Conservation (phyloP, 257 asterid genomes). For the Gentiana straminea region DNA sequence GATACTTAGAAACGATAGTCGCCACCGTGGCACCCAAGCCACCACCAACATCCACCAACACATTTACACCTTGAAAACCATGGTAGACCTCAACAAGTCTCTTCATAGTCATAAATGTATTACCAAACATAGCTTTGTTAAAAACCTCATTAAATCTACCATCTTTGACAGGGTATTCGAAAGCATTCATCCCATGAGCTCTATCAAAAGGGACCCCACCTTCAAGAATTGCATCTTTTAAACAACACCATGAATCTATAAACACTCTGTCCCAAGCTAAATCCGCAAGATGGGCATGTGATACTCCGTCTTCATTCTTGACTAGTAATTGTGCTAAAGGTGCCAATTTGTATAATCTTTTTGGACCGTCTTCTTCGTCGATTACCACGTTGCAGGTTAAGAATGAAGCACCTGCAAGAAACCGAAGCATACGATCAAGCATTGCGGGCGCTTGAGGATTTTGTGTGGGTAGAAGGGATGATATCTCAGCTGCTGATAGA, state of each 20-base stretch:
- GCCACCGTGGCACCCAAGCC: conserved; percentile 14
- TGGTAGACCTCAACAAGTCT: conserved; percentile 14
- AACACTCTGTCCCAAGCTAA: conserved; percentile 14
- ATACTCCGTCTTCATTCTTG: conserved; percentile 7
- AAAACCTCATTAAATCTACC: conserved; percentile 10
- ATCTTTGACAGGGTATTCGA: conserved; percentile 22
- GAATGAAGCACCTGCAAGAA: conserved; percentile 10
- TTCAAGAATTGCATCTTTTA: conserved; percentile 35
- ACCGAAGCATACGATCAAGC: conserved; percentile 15
- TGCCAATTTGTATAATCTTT: conserved; percentile 10
- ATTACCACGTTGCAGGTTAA: conserved; percentile 1
- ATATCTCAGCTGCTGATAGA: conserved; percentile 13
- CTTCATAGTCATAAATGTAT: conserved; percentile 4
- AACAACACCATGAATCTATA: conserved; percentile 21
- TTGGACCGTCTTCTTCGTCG: conserved; percentile 1
- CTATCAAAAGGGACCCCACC: conserved; percentile 34
- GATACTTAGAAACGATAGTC: conserved; percentile 11
- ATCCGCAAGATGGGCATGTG: conserved; percentile 1
- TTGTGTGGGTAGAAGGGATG: conserved; percentile 9
- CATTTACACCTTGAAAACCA: conserved; percentile 16
- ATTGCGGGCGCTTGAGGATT: conserved; percentile 14
- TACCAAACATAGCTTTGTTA: conserved; percentile 13
- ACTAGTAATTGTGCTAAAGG: conserved; percentile 4
- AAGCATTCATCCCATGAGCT: conserved; percentile 30
- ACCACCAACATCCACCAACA: conserved; percentile 24